A percentile compares a stretch with the other conserved stretches of the same genome.
phyloP scores from a whole-genome alignment of 164 flowering plant species.

The Taxillus chinensis region DNA sequence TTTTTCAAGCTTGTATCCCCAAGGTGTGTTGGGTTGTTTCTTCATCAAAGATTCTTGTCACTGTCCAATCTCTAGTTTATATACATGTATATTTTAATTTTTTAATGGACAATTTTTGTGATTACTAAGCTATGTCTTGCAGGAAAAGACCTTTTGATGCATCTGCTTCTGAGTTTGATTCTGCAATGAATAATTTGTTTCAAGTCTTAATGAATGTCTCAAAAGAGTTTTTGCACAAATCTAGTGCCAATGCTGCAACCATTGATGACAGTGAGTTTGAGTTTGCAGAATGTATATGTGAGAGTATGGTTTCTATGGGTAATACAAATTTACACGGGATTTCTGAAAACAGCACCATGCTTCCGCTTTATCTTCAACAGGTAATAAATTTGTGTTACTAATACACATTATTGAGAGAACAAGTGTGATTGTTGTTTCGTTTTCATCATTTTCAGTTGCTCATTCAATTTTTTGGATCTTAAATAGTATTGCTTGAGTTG shows the following conservation, averaged over 20 bases:
- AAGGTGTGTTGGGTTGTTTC: slow-evolving; percentile 36
- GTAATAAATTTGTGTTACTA: slow-evolving; percentile 20
- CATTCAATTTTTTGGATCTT: too few species aligned
- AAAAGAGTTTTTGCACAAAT: slow-evolving; percentile 46
- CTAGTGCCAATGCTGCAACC: slow-evolving; percentile 25
- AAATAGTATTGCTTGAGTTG: too few species aligned
- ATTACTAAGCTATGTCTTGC: slow-evolving; percentile 20
- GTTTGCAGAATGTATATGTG: slow-evolving; percentile 86
- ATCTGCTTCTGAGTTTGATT: slow-evolving; percentile 64
- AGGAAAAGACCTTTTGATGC: slow-evolving; percentile 81
- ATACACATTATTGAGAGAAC: too few species aligned
- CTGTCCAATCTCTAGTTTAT: not conserved
- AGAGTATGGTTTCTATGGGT: slow-evolving; percentile 88
- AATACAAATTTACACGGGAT: slow-evolving; percentile 68
- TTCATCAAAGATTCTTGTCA: not conserved
- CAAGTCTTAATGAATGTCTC: slow-evolving; percentile 70
- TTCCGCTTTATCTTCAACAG: slow-evolving; percentile 70
- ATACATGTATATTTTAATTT: too few species aligned
- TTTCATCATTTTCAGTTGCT: too few species aligned
- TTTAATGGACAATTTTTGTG: not conserved
- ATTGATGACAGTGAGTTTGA: slow-evolving; percentile 80
- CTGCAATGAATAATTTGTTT: slow-evolving; percentile 62
- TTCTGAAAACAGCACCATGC: slow-evolving; percentile 31
- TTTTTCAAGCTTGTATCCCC: slow-evolving; percentile 84
- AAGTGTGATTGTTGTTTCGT: too few species aligned